These are phyloP conservation scores for Claviceps sp. DNA, from an alignment of 2,329 filamentous ascomycete species.

Conservation along the genomic window DNA sequence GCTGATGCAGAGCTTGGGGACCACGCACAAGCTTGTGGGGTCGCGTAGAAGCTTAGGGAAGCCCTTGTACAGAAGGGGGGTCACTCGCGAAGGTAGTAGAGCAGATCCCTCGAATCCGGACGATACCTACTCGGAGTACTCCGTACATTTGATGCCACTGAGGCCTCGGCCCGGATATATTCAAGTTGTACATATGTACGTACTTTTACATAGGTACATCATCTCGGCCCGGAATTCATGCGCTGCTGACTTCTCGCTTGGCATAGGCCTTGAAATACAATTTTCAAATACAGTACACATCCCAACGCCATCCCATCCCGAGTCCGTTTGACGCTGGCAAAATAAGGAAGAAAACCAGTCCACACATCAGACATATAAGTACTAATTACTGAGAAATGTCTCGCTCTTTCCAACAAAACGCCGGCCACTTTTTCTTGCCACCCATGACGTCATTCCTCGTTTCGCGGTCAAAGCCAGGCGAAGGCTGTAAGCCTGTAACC, in stretches of 20 bases:
- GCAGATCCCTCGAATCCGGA: no score
- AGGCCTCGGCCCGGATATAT: no score
- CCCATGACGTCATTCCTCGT: background rate
- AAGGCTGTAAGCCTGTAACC: no score
- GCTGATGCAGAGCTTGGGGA: no score
- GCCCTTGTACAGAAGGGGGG: no score
- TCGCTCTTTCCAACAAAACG: constrained; percentile 2
- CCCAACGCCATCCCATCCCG: background rate
- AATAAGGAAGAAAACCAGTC: background rate
- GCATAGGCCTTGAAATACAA: no score
- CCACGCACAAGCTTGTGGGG: no score
- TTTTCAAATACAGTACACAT: background rate
- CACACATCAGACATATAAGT: background rate
- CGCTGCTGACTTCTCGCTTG: background rate
- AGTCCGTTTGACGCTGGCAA: background rate
- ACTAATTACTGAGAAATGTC: background rate
- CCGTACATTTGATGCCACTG: no score
- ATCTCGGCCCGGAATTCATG: background rate
- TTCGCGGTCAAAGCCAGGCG: background rate
- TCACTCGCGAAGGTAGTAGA: no score
- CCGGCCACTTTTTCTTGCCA: background rate
- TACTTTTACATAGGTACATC: background rate
- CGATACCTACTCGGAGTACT: no score
- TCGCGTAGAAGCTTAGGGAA: no score
- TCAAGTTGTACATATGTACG: no score